A percentile compares a stretch with the other conserved stretches of the same genome.
Conservation (phyloP, 805 yeast species). For the Schwanniomyces occidentalis region DNA sequence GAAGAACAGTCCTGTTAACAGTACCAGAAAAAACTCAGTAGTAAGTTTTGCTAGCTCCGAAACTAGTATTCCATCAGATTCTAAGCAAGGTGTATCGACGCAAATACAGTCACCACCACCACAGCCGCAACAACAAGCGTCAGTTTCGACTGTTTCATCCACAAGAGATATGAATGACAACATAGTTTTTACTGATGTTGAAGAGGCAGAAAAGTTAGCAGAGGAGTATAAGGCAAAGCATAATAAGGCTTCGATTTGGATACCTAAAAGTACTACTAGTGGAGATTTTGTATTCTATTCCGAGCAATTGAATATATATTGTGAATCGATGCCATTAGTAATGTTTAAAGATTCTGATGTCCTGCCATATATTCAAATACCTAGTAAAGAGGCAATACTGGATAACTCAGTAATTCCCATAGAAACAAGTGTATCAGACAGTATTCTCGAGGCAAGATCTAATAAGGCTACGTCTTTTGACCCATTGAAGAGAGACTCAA, state of each 20-base stretch:
- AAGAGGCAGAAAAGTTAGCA: slow-evolving; percentile 29
- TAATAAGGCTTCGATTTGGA: slow-evolving; percentile 46
- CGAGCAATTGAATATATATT: slow-evolving; percentile 57
- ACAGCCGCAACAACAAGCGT: slow-evolving; percentile 4
- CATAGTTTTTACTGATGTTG: slow-evolving; percentile 16
- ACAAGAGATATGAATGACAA: slow-evolving; percentile 6
- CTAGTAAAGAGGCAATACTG: slow-evolving; percentile 21
- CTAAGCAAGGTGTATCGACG: slow-evolving; percentile 7
- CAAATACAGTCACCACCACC: neutral
- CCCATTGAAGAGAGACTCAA: slow-evolving; percentile 38
- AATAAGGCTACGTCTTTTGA: slow-evolving; percentile 22
- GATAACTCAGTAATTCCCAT: slow-evolving; percentile 17
- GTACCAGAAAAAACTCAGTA: slow-evolving; percentile 47
- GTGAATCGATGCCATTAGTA: slow-evolving; percentile 57
- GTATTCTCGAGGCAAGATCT: slow-evolving; percentile 8
- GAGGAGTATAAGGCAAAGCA: slow-evolving; percentile 21
- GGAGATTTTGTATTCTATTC: slow-evolving; percentile 61
- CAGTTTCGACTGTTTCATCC: slow-evolving; percentile 10
- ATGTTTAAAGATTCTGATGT: slow-evolving; percentile 21
- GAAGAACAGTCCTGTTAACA: slow-evolving; percentile 30
- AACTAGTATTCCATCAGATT: slow-evolving; percentile 27
- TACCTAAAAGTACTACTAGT: slow-evolving; percentile 56
- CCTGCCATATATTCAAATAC: slow-evolving; percentile 24
- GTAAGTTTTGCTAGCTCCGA: slow-evolving; percentile 52
- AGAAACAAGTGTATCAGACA: slow-evolving; percentile 4